Evolutionary conservation across 2,329 filamentous ascomycete species (phyloP), one percentile per base, ranked within the genome.

Genomic region (Amylocarpus encephaloides): DNA sequence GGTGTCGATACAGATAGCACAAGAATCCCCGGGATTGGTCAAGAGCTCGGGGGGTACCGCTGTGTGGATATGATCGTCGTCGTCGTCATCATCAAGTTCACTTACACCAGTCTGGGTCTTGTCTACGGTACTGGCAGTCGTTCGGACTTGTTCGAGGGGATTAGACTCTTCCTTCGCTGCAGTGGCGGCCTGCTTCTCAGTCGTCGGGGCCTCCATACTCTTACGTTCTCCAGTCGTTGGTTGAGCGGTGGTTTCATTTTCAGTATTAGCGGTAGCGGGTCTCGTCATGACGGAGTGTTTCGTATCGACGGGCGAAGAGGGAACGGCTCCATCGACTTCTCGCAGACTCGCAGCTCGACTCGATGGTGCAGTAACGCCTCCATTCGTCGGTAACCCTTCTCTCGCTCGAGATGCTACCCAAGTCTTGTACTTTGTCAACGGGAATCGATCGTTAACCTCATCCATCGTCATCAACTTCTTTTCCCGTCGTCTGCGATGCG

Each of bases 401-500:
- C 85, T 81, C 50, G 90, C 90, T 52, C 92, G 84, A 49, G 82
- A 82, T 6, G 87, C 84, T 52, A 93, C 86, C 92, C 93, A 98
- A 46, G 79, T 81, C 73, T 98, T 97, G 78, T 98, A 98, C 70
- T 97, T 97, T 61, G 83, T 84, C 71, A 96, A 82, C 0, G 93
- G 92, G 63, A 98, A 98, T 61, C 94, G 88, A 60, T 94, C 90
- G 66, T 98, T 97, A 56, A 98, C 93, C 70, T 98, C 93, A 55
- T 98, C 93, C 83, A 97, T 96, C 2, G 87, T 88, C 93, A 98
- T 97, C 60, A 98, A 71, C 69, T 96, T 98, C 82, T 98, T 98
- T 70, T 98, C 93, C 52, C 91, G 82, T 58, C 92, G 81, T 63
- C 92, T 80, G 50, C 93, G 82, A 67, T 93, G 91, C 45, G 89